Evolutionary conservation across 1,284 basidiomycete genomes (phyloP).

Genomic region (Rhizoctonia solani): DNA sequence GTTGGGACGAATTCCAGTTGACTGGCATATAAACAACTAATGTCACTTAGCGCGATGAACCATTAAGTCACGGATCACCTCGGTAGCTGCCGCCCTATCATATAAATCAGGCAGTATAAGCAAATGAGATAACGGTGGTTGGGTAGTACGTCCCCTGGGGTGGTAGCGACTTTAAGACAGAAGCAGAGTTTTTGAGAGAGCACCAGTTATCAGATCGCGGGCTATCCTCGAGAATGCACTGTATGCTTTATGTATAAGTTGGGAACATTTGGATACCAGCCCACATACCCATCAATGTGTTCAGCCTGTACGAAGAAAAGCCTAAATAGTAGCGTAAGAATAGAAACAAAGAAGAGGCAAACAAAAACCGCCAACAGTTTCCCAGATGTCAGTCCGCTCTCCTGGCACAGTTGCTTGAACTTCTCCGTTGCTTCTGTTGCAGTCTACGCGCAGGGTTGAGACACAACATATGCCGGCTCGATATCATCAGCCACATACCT

Average conservation of each 20-base stretch:
- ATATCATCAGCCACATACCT: slow-evolving; percentile 49
- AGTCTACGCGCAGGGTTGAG: slow-evolving; percentile 48
- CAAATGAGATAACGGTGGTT: slow-evolving; percentile 67
- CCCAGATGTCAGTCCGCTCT: slow-evolving; percentile 58
- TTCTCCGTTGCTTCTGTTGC: slow-evolving; percentile 61
- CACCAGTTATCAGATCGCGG: slow-evolving; percentile 66
- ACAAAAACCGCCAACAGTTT: slow-evolving; percentile 69
- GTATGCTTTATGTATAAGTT: slow-evolving; percentile 59
- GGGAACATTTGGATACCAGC: slow-evolving; percentile 49
- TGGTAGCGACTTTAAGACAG: slow-evolving; percentile 66
- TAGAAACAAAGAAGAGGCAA: background rate
- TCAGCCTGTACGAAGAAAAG: slow-evolving; percentile 63
- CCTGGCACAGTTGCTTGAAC: slow-evolving; percentile 60
- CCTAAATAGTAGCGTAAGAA: slow-evolving; percentile 47
- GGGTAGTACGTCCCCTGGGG: slow-evolving; percentile 52
- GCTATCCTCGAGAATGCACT: slow-evolving; percentile 6
- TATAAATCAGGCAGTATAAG: slow-evolving; percentile 73
- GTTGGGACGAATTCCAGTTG: slow-evolving; percentile 47
- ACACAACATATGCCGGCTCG: background rate
- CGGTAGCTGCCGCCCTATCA: slow-evolving; percentile 59
- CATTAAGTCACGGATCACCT: slow-evolving; percentile 48
- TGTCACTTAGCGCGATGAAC: background rate
- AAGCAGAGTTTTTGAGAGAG: slow-evolving; percentile 57
- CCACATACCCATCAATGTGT: slow-evolving; percentile 54
- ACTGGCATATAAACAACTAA: slow-evolving; percentile 13